Evolutionary conservation across 805 yeast genomes (phyloP), one percentile per base, ranked within the genome.

Genomic region (Cyberlindnera euphorbiiphila): DNA sequence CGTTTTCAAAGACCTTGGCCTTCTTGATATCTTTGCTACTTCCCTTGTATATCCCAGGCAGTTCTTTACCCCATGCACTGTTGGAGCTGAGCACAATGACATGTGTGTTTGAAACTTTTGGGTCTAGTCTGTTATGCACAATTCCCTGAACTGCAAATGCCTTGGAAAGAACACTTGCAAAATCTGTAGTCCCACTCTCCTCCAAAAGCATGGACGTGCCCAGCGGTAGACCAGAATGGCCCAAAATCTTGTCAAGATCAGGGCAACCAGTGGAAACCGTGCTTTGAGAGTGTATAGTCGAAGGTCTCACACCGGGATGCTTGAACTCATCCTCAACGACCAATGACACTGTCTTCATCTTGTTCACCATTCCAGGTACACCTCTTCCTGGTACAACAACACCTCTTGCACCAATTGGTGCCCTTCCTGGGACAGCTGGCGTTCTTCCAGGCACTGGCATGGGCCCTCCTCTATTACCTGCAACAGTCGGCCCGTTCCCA

Each of bases 161-260:
- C 46, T 88, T 77, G 19, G 79, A 57, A 25, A 91, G 47, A 9
- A 85, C 78, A 6, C 87, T 72, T 6, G 84, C 71, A 54, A 87
- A 91, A 54, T 91, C 97, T 0, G 98, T 91, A 6, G 91, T 81
- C 0, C 95, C 93, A 12, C 76, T 72, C 56, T 91, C 98, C 57
- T 86, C 91, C 5, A 91, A 56, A 11, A 89, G 57, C 25, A 88
- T 54, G 6, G 84, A 71, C 9, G 69, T 61, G 1, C 96, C 95
- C 10, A 85, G 49, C 2, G 98, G 98, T 12, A 89, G 57, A 1
- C 98, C 98, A 39, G 76, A 82, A 59, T 91, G 98, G 1, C 73
- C 75, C 35, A 91, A 56, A 4, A 85, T 60, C 46, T 70, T 75
- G 58, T 91, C 98, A 16, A 91, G 59, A 53, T 86, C 89, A 7